Base-by-base conservation (phyloP, 306 rosid species). In the Gastrolobium bilobum region DNA sequence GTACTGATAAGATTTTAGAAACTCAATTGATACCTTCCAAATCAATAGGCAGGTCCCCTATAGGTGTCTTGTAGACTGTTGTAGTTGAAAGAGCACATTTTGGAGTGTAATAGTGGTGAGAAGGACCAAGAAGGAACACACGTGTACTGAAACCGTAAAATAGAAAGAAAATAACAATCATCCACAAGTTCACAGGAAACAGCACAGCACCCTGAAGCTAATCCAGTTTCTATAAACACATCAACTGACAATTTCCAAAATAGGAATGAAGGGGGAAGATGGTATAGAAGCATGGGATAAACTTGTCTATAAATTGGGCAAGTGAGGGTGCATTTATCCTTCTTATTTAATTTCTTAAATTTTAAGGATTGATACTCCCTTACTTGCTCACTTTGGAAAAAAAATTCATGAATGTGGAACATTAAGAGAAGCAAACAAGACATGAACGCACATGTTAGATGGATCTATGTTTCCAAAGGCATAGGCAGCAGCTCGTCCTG, bases 401-500 rank as follows among this genome's bases (percentile, higher is more conserved):
- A 10, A 58, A 10, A 10, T 1, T 34, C 9, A 75, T 39, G 42
- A 64, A 54, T 15, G 3, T 38, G 42, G 31, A 10, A 48, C 20
- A 46, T 48, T 65, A 10, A 78, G 51, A 51, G 7, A 33, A 53
- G 29, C 3, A 44, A 57, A 75, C 40, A 75, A 77, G 66, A 84
- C 71, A 64, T 33, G 5, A 69, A 86, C 91, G 34, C 66, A 95
- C 99, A 95, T 88, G 84, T 76, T 91, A 47, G 96, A 85, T 37
- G 99, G 99, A 85, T 95, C 98, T 35, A 95, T 95, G 87, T 93
- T 95, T 77, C 89, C 98, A 85, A 95, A 95, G 14, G 98, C 97
- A 87, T 90, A 96, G 3, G 99, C 99, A 39, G 99, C 99, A 56
- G 99, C 97, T 60, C 90, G 91, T 31, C 99, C 99, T 5, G 99